A percentile compares a stretch with the other conserved stretches of the same genome.
phyloP scores from a whole-genome alignment of 2,329 filamentous ascomycete species.

The Tolypocladium cylindrosporum region DNA sequence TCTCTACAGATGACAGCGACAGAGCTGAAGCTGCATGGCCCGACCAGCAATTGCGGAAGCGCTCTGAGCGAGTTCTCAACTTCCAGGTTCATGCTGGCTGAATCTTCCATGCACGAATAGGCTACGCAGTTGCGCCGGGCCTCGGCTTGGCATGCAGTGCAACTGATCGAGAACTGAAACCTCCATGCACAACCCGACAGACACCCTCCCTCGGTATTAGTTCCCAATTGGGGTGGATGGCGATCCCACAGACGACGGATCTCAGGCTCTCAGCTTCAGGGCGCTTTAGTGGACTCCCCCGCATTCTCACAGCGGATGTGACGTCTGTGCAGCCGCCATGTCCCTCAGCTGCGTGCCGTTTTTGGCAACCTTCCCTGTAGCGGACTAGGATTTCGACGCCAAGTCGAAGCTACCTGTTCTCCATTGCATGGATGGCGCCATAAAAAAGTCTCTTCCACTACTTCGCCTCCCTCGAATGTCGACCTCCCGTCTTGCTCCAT shows the following conservation, averaged over 20 bases:
- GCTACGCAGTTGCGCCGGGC: too few species aligned
- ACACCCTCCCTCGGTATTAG: too few species aligned
- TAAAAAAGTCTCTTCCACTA: background rate
- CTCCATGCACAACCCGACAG: background rate
- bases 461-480: background rate
- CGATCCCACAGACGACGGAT: background rate
- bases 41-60: too few species aligned
- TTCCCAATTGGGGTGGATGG: too few species aligned
- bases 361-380: background rate
- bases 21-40: too few species aligned
- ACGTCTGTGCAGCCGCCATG: background rate
- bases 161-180: background rate
- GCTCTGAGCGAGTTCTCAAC: too few species aligned
- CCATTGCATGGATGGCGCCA: background rate
- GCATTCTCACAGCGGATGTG: background rate
- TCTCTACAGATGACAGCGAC: too few species aligned
- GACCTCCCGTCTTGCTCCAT: background rate
- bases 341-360: background rate
- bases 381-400: background rate
- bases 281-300: background rate
- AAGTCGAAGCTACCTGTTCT: background rate
- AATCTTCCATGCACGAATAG: too few species aligned
- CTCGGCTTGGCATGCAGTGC: background rate
- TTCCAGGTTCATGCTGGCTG: too few species aligned
- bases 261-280: background rate